Evolutionary conservation across 306 rosid species (phyloP), one percentile per base, ranked within the genome.

Genomic region (Crataegus laevigata): DNA sequence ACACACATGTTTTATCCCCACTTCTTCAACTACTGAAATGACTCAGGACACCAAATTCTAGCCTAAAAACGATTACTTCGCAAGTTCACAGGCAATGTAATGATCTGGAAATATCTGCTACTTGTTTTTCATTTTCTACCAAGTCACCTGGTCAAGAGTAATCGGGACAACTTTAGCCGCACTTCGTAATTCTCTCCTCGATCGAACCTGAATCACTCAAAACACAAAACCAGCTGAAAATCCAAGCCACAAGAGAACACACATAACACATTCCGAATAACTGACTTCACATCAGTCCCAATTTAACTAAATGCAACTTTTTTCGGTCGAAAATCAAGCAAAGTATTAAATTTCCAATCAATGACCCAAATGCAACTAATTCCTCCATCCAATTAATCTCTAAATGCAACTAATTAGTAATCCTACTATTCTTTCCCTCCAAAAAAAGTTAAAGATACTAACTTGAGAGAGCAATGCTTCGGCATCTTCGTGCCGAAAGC

Each of bases 401-500:
- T 1, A 65, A 34, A 65, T 9, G 69, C 69, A 65, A 34, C 69
- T 65, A 65, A 65, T 32, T 32, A 19, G 10, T 34, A 24, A 65
- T 8, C 26, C 13, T 28, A 40, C 3, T 40, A 67, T 2, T 2
- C 11, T 22, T 13, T 22, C 54, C 51, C 32, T 38, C 52, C 6
- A 6, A 32, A 18, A n/a, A 11, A 52, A 30, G 14, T 13, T 8
- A 67, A 25, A 22, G 28, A 30, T 64, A 43, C 78, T 74, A 68
- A 93, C 97, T 74, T 94, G 97, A 80, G 98, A 90, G 50, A 94
- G 94, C 76, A 91, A 90, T 47, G 97, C 87, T 78, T 94, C 91
- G 25, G 97, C 98, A 63, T 94, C 98, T 78, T 94, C 97, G 67
- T 86, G 91, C 74, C 96, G 97, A 80, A 92, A 94, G 87, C 99